Evolutionary conservation across 2,329 filamentous ascomycete species (phyloP), one percentile per base, ranked within the genome.

Genomic region (Amphichorda felina): DNA sequence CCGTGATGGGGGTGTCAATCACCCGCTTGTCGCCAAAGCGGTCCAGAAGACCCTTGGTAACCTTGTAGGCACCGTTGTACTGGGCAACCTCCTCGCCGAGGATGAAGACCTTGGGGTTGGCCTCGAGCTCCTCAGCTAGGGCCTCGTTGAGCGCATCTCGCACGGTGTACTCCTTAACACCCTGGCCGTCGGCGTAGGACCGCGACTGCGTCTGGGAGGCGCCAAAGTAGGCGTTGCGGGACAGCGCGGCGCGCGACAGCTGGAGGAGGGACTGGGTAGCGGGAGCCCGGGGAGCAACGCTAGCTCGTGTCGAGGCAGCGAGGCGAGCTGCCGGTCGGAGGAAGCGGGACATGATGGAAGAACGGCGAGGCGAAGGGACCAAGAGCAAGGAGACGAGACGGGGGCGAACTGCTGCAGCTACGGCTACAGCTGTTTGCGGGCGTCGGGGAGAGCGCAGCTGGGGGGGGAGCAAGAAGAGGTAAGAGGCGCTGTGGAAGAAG

Each of bases 41-140:
- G 67, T 98, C 91, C 53, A 96, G 64, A 44, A 98, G 77, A 49
- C 91, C 91, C 72, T 94, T 95, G 54, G 91, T 98, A 58, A 98
- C 89, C 70, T 98, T 98, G 79, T 98, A 98, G 57, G 89, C 89
- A 72, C 91, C 91, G 63, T 98, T 98, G 72, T 98, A 98, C 68
- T 98, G 91, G 53, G 91, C 91, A 55, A 98, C 91, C 70, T 98
- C 91, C 72, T 98, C 91, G 53, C 91, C 91, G 40, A 98, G 63
- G 49, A 98, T 68, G 62, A 95, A 98, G 50, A 95, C 88, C 72
- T 95, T 96, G 45, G 81, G 72, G 64, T 98, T 94, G 56, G 64
- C 60, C 72, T 95, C 88, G 62, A 98, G 79, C 73, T 98, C 91
- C 70, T 98, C 91, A 33, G 87, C 87, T 56, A 98, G 79, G 41